A percentile compares a stretch with the other conserved stretches of the same genome.
Evolutionary conservation across 805 yeast species (phyloP).

Genomic region (Wickerhamomyces subpelliculosus): DNA sequence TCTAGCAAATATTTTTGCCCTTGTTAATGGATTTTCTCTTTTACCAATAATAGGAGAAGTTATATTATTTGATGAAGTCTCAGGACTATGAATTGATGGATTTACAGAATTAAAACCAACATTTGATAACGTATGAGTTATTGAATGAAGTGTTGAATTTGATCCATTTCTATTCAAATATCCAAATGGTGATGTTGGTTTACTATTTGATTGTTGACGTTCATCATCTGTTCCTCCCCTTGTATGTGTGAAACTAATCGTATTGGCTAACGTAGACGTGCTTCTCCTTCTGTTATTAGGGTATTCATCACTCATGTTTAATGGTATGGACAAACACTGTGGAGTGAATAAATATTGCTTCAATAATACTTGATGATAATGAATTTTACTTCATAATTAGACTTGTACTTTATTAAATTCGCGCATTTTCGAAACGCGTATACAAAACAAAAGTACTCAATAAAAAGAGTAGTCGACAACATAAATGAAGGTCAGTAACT

Average conservation of each 20-base stretch:
- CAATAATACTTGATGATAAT: too few relatives aligned
- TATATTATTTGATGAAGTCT: background rate
- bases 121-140: slow-evolving; percentile 18
- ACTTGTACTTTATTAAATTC: too few relatives aligned
- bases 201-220: background rate
- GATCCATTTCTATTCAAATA: slow-evolving; percentile 14
- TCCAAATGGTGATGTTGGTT: slow-evolving; percentile 4
- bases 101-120: slow-evolving; percentile 15
- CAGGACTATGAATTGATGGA: background rate
- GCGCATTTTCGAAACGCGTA: too few relatives aligned
- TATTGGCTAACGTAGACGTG: slow-evolving; percentile 20
- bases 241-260: slow-evolving; percentile 21
- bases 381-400: too few relatives aligned
- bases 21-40: slow-evolving; percentile 15
- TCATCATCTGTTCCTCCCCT: slow-evolving; percentile 4
- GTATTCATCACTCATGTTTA: background rate
- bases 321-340: too few relatives aligned
- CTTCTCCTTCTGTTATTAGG: slow-evolving; percentile 14
- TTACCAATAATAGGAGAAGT: slow-evolving; percentile 12
- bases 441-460: too few relatives aligned
- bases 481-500: too few relatives aligned
- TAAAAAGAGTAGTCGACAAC: too few relatives aligned
- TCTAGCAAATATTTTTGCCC: slow-evolving; percentile 21
- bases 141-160: slow-evolving; percentile 18
- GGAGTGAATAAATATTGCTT: too few relatives aligned